phyloP scores from a whole-genome alignment of 225 moss, liverwort and hornwort genomes.

The Antitrichia curtipendula region DNA sequence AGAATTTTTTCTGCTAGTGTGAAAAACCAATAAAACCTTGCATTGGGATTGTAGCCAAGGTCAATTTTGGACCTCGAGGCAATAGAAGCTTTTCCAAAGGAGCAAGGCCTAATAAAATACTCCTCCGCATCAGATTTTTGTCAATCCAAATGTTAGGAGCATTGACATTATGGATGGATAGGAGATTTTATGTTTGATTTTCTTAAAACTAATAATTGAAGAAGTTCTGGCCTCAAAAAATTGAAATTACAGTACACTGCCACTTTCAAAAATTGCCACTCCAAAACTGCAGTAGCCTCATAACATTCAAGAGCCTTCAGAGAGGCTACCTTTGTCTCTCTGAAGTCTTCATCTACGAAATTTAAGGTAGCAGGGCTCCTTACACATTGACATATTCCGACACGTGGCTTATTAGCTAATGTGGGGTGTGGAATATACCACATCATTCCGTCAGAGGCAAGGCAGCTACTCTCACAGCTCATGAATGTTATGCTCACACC shows the following conservation, averaged over 20 bases:
- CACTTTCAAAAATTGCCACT: neutral
- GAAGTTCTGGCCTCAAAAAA: neutral
- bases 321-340: too few species aligned
- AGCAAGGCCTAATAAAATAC: neutral
- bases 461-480: too few species aligned
- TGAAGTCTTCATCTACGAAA: too few species aligned
- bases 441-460: too few species aligned
- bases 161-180: neutral
- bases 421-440: too few species aligned
- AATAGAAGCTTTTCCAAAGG: neutral
- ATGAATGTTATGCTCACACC: too few species aligned
- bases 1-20: neutral
- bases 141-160: neutral
- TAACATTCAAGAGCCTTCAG: too few species aligned
- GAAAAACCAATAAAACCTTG: neutral
- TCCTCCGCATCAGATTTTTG: neutral
- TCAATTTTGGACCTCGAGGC: neutral
- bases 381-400: too few species aligned
- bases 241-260: neutral
- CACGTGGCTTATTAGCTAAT: too few species aligned
- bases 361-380: too few species aligned
- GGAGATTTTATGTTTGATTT: neutral
- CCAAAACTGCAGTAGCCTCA: neutral
- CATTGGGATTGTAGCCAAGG: neutral
- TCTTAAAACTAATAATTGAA: neutral